Percentiles rank a stretch among this genome's conserved stretches.
phyloP scores from a whole-genome alignment of 225 moss, liverwort and hornwort genomes.

The Bryoerythrophyllum caledonicum region DNA sequence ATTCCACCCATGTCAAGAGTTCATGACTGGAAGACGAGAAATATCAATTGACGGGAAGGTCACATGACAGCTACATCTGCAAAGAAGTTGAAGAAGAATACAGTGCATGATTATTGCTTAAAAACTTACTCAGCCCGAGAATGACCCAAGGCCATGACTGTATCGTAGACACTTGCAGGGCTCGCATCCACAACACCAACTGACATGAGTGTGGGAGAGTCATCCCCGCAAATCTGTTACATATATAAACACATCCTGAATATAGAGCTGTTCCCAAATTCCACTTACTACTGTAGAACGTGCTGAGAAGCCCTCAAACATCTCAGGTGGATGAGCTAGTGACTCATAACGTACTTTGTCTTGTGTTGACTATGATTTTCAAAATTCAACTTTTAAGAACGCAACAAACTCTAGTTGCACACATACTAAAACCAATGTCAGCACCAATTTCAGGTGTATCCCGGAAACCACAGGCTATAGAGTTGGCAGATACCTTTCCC shows the following conservation, averaged over 20 bases:
- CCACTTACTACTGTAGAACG: not conserved
- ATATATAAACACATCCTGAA: not conserved
- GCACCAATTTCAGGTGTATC: not conserved
- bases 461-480: not conserved
- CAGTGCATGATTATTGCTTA: not conserved
- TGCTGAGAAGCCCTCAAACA: conserved; percentile 13
- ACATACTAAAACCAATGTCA: not conserved
- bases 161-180: conserved; percentile 80
- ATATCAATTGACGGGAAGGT: not conserved
- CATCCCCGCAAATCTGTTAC: conserved; percentile 58
- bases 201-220: conserved; percentile 83
- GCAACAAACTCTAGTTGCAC: not conserved
- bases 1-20: not conserved
- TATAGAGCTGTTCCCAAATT: conserved; percentile 1
- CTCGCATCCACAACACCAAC: conserved; percentile 78
- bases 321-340: conserved; percentile 3
- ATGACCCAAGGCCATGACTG: conserved; percentile 82
- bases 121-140: conserved; percentile 81
- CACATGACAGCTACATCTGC: not conserved
- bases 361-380: not conserved
- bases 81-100: not conserved
- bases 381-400: no score
- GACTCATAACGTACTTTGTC: not conserved
- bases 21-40: not conserved
- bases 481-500: conserved; percentile 53